Percentiles rank a stretch among this genome's conserved stretches.
phyloP scores from a whole-genome alignment of 2,329 filamentous ascomycete species.

The Cladorrhinum sp. region DNA sequence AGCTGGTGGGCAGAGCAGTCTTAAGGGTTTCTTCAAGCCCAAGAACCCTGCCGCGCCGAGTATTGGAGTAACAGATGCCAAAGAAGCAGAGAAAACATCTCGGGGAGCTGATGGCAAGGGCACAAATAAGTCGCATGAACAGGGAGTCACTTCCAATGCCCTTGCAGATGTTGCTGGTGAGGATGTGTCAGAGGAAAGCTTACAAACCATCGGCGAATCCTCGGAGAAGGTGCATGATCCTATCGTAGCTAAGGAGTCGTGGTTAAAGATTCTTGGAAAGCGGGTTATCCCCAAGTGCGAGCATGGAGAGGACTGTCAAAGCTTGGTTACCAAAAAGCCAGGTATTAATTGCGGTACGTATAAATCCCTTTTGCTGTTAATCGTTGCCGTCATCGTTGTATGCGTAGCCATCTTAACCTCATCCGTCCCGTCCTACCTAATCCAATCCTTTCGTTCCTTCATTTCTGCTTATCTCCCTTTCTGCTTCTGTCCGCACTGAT shows the following conservation, averaged over 20 bases:
- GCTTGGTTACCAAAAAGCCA: slow-evolving; percentile 79
- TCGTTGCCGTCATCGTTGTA: background rate
- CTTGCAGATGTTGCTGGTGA: background rate
- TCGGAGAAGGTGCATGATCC: slow-evolving; percentile 56
- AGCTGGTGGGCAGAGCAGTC: slow-evolving; percentile 48
- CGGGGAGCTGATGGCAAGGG: background rate
- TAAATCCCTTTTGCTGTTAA: background rate
- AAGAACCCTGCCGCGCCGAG: slow-evolving; percentile 37
- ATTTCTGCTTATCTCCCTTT: background rate
- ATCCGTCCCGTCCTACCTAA: background rate
- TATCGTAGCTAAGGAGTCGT: slow-evolving; percentile 72
- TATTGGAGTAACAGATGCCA: background rate
- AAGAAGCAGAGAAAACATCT: background rate
- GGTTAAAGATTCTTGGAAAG: slow-evolving; percentile 79
- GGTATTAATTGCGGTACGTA: slow-evolving; percentile 72
- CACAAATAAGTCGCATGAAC: background rate
- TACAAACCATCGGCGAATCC: slow-evolving; percentile 1
- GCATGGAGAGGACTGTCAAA: slow-evolving; percentile 83
- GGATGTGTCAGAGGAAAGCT: background rate
- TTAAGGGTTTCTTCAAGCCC: slow-evolving; percentile 78
- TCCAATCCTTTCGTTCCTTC: background rate
- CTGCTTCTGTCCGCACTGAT: background rate
- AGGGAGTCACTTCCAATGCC: background rate
- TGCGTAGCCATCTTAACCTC: background rate
- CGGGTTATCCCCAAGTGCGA: slow-evolving; percentile 76